Conservation (phyloP, 1,139 yeast genomes). For the Scheffersomyces stambukii region DNA sequence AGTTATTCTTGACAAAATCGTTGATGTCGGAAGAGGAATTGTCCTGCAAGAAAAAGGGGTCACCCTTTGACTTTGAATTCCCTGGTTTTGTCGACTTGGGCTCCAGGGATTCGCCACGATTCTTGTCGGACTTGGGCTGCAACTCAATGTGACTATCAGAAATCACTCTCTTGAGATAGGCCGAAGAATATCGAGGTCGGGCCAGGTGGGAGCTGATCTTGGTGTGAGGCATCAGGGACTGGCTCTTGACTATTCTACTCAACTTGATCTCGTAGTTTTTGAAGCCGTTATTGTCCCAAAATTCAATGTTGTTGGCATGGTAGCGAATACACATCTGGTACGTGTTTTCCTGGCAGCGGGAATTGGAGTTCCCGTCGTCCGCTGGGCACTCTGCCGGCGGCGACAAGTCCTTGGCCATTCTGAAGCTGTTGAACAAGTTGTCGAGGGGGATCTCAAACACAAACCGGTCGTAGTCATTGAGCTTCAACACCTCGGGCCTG, state of each 20-base stretch:
- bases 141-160: slow-evolving; percentile 26
- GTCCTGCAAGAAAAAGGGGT: too few species aligned
- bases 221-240: slow-evolving; percentile 2
- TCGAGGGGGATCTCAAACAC: slow-evolving; percentile 50
- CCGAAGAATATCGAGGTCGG: slow-evolving; percentile 39
- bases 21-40: slow-evolving; percentile 5
- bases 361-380: slow-evolving; percentile 5
- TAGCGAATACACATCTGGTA: slow-evolving; percentile 60
- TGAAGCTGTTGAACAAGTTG: slow-evolving; percentile 29
- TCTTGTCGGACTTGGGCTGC: slow-evolving; percentile 4
- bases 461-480: slow-evolving; percentile 54
- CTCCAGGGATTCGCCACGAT: too few species aligned
- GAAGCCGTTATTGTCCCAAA: slow-evolving; percentile 72
- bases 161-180: slow-evolving; percentile 32
- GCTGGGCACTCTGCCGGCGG: slow-evolving; percentile 7
- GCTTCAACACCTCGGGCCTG: slow-evolving; percentile 47
- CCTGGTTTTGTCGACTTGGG: too few species aligned
- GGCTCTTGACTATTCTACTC: slow-evolving; percentile 14
- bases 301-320: slow-evolving; percentile 45
- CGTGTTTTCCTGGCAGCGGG: slow-evolving; percentile 15
- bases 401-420: slow-evolving; percentile 10
- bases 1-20: slow-evolving; percentile 35
- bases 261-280: slow-evolving; percentile 57
- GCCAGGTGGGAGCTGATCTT: slow-evolving; percentile 16
- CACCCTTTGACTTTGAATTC: too few species aligned